A percentile compares a stretch with the other conserved stretches of the same genome.
These are phyloP conservation scores for Syncephalis plumigaleata DNA, from an alignment of 371 early-diverging fungal species.

Conservation along the genomic window DNA sequence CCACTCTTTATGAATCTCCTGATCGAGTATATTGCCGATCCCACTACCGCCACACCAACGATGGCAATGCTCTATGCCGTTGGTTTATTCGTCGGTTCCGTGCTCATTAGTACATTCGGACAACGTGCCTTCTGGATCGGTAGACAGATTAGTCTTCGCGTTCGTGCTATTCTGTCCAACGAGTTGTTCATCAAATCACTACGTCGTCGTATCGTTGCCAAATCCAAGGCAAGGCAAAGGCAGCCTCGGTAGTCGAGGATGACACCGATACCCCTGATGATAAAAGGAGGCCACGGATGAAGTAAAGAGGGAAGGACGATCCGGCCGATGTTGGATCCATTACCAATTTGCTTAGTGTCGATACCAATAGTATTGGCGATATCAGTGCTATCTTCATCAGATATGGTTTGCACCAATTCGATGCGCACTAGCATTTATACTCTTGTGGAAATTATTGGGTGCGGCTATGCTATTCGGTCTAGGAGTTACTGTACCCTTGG, in stretches of 20 bases:
- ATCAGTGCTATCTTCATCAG: constrained; percentile 23
- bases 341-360: constrained; percentile 65
- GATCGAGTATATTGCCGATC: neutral
- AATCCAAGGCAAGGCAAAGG: constrained; percentile 27
- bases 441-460: constrained; percentile 30
- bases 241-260: constrained; percentile 11
- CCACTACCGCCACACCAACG: neutral
- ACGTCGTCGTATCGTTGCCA: constrained; percentile 12
- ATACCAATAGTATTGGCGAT: constrained; percentile 33
- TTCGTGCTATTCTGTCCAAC: constrained; percentile 32
- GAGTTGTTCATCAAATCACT: constrained; percentile 36
- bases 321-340: constrained; percentile 47
- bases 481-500: constrained; percentile 17
- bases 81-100: constrained; percentile 18
- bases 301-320: constrained; percentile 10
- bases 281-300: constrained; percentile 18
- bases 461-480: constrained; percentile 25
- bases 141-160: constrained; percentile 4
- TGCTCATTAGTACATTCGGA: constrained; percentile 5
- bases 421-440: constrained; percentile 19
- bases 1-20: neutral
- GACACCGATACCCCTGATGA: constrained; percentile 3
- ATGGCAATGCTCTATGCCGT: constrained; percentile 30
- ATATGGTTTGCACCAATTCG: constrained; percentile 32
- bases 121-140: constrained; percentile 8